Conservation (phyloP, 1,139 yeast genomes). For the Cylindricascospora bacillispora region DNA sequence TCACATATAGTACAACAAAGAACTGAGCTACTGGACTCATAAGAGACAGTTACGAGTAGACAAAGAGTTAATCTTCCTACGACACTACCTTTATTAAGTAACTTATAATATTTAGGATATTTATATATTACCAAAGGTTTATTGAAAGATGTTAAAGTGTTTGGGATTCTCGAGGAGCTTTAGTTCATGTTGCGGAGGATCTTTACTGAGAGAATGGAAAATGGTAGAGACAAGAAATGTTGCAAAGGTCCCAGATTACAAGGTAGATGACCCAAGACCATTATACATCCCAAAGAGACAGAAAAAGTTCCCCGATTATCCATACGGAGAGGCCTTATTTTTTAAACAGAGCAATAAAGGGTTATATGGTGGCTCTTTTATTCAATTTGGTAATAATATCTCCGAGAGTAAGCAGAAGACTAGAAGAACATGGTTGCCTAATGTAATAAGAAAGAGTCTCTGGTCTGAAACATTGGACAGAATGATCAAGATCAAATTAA, state of each 20-base stretch:
- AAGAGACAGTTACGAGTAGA: no score
- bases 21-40: no score
- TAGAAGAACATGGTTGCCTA: slow-evolving; percentile 71
- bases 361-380: slow-evolving; percentile 77
- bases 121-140: no score
- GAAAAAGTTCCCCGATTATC: slow-evolving; percentile 58
- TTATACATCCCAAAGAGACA: slow-evolving; percentile 36
- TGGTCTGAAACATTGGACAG: slow-evolving; percentile 75
- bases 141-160: no score
- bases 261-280: slow-evolving; percentile 36
- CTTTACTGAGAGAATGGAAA: slow-evolving; percentile 26
- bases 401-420: slow-evolving; percentile 69
- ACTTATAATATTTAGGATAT: no score
- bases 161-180: no score
- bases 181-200: neutral
- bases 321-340: slow-evolving; percentile 63
- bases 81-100: no score
- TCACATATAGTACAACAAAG: no score
- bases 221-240: slow-evolving; percentile 31
- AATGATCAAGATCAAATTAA: slow-evolving; percentile 44
- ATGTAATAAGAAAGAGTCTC: slow-evolving; percentile 56
- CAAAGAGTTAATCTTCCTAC: no score
- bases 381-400: slow-evolving; percentile 64
- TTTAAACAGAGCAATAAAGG: slow-evolving; percentile 84
- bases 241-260: slow-evolving; percentile 27